Evolutionary conservation across 2,329 filamentous ascomycete species (phyloP).

Genomic region (Bipolaris victoriae): DNA sequence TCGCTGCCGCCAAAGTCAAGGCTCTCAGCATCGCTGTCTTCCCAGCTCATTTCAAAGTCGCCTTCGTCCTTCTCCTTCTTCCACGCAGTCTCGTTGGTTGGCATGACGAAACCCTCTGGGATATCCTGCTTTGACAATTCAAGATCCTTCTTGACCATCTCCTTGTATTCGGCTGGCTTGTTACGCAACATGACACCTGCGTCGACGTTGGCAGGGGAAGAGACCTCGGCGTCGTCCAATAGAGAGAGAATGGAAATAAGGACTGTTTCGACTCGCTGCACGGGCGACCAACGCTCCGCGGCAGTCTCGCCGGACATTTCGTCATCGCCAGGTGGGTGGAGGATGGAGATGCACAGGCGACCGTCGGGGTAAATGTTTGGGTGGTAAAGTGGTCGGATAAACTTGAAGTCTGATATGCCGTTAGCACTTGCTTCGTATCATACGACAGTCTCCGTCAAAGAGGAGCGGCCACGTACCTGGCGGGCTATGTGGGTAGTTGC

Average conservation of each 20-base stretch:
- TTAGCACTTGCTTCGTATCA: constrained; percentile 14
- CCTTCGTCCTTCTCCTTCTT: constrained; percentile 68
- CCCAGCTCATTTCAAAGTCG: constrained; percentile 60
- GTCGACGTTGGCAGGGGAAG: constrained; percentile 92
- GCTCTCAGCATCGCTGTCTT: constrained; percentile 63
- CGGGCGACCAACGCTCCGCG: constrained; percentile 90
- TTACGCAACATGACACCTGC: constrained; percentile 86
- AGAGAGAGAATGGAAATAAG: constrained; percentile 90
- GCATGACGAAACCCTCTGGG: constrained; percentile 80
- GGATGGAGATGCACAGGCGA: constrained; percentile 92
- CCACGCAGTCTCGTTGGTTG: constrained; percentile 69
- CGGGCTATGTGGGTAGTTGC: constrained; percentile 87
- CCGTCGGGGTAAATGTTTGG: constrained; percentile 94
- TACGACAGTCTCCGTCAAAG: constrained; percentile 1
- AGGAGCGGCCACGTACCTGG: constrained; percentile 59
- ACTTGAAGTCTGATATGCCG: constrained; percentile 71
- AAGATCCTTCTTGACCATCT: constrained; percentile 71
- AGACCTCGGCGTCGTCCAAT: constrained; percentile 91
- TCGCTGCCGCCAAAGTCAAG: constrained; percentile 71
- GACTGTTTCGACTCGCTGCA: constrained; percentile 93
- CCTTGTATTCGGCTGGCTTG: constrained; percentile 71
- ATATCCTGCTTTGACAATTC: constrained; percentile 79
- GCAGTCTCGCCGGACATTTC: constrained; percentile 89
- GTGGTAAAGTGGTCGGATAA: constrained; percentile 80
- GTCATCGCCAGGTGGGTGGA: constrained; percentile 90